Conservation (phyloP, 192 early-diverging fungal species). For the Podila epicladia region DNA sequence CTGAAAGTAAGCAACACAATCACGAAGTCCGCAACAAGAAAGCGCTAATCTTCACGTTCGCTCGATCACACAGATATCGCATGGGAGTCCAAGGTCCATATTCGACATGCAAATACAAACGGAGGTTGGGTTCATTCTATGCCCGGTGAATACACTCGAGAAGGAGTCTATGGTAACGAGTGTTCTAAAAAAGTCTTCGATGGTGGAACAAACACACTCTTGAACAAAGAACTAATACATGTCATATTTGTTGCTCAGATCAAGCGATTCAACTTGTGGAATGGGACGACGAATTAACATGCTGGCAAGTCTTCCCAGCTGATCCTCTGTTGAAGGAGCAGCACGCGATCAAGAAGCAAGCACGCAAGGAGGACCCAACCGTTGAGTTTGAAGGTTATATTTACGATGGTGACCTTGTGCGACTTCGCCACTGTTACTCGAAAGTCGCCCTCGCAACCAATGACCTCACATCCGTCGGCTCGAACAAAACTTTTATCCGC, state of each 20-base stretch:
- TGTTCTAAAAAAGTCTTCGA: too few species aligned
- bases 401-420: conserved; percentile 32
- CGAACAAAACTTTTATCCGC: conserved; percentile 38
- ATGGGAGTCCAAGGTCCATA: conserved; percentile 67
- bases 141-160: conserved; percentile 65
- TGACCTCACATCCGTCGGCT: conserved; percentile 30
- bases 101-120: conserved; percentile 75
- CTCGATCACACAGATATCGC: conserved; percentile 61
- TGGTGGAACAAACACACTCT: conserved; percentile 45
- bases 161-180: conserved; percentile 69
- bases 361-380: conserved; percentile 12
- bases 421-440: conserved; percentile 39
- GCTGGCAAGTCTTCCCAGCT: conserved; percentile 42
- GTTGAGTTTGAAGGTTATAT: conserved; percentile 34
- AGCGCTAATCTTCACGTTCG: not conserved
- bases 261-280: conserved; percentile 47
- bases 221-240: not conserved
- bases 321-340: conserved; percentile 18
- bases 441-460: conserved; percentile 33
- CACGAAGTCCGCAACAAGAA: not conserved
- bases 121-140: conserved; percentile 86
- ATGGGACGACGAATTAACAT: conserved; percentile 47
- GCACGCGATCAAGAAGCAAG: conserved; percentile 11
- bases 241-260: not conserved
- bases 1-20: too few species aligned